Evolutionary conservation across 495 filamentous ascomycete genomes (phyloP).

Genomic region (Letharia columbiana): DNA sequence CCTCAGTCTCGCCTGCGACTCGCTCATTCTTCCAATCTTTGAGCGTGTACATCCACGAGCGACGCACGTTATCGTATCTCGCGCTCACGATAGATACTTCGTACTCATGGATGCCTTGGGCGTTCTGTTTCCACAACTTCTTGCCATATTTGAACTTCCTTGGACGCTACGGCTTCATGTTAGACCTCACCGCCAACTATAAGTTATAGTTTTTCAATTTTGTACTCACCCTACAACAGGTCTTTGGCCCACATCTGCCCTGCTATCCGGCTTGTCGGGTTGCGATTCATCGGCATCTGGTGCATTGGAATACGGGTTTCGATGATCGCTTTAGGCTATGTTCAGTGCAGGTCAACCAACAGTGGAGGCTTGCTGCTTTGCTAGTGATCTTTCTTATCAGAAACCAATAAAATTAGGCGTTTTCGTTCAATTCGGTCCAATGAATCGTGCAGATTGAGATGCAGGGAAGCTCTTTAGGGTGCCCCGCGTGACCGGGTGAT

Average conservation of each 20-base stretch:
- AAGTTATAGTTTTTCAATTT: no score
- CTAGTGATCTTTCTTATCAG: background rate
- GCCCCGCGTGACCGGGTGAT: background rate
- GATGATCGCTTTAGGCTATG: no score
- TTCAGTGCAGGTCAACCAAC: no score
- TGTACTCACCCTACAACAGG: no score
- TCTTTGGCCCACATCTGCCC: no score
- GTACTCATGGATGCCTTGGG: constrained; percentile 4
- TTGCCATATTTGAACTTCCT: constrained; percentile 13
- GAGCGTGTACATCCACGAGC: constrained; percentile 21
- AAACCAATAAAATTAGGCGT: background rate
- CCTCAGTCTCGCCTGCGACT: constrained; percentile 3
- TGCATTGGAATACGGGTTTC: no score
- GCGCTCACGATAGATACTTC: constrained; percentile 17
- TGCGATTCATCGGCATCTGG: no score
- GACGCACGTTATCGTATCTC: constrained; percentile 5
- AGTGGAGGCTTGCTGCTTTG: no score
- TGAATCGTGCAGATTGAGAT: background rate
- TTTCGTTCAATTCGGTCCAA: background rate
- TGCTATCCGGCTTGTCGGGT: no score
- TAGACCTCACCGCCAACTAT: background rate
- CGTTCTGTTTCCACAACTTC: constrained; percentile 15
- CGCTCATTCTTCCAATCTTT: constrained; percentile 1
- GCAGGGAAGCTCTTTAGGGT: background rate
- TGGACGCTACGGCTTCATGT: constrained; percentile 1